Evolutionary conservation across 495 filamentous ascomycete species (phyloP).

Genomic region (Aspergillus taichungensis): DNA sequence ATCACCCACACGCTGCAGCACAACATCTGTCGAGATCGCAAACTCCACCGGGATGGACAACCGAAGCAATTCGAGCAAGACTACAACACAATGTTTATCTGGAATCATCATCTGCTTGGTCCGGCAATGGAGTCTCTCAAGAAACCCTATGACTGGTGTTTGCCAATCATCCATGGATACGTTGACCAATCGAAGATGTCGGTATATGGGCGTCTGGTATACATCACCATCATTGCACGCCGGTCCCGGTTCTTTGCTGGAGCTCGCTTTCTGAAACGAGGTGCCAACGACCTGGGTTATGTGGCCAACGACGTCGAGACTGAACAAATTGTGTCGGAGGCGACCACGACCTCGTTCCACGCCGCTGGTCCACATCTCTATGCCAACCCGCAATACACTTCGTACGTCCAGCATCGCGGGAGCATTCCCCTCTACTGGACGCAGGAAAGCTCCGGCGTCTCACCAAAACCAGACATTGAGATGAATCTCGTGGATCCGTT

Average conservation of each 20-base stretch:
- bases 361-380: constrained; percentile 78
- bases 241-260: constrained; percentile 91
- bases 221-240: constrained; percentile 88
- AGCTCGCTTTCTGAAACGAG: constrained; percentile 87
- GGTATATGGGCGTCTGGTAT: constrained; percentile 74
- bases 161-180: constrained; percentile 93
- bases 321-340: constrained; percentile 94
- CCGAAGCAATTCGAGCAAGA: constrained; percentile 50
- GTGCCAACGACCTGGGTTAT: constrained; percentile 90
- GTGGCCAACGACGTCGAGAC: constrained; percentile 99
- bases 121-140: constrained; percentile 64
- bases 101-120: constrained; percentile 83
- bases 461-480: constrained; percentile 91
- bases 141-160: constrained; percentile 87
- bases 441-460: constrained; percentile 91
- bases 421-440: constrained; percentile 98
- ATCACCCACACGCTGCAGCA: constrained; percentile 88
- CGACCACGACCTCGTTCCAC: constrained; percentile 90
- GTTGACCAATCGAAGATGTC: constrained; percentile 83
- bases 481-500: constrained; percentile 92
- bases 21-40: constrained; percentile 79
- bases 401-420: constrained; percentile 92
- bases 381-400: constrained; percentile 85
- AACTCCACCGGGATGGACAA: constrained; percentile 53
- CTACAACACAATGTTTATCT: constrained; percentile 93